Evolutionary conservation across 2,329 filamentous ascomycete genomes (phyloP).

Genomic region (Cladosporium sp.): DNA sequence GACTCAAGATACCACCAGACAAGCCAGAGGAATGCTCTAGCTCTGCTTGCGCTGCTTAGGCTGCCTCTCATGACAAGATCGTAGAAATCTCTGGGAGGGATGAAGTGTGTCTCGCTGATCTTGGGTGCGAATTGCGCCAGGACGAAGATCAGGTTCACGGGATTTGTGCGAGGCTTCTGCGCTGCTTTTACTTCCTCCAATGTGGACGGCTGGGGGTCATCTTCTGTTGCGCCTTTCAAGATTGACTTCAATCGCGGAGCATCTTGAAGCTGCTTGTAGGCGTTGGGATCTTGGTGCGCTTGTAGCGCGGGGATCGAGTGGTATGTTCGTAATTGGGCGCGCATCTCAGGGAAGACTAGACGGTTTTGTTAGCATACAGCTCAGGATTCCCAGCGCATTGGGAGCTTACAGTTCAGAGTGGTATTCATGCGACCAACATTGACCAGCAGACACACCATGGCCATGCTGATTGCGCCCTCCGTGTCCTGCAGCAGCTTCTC

Average conservation of each 20-base stretch:
- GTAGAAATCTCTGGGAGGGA: slow-evolving; percentile 80
- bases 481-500: slow-evolving; percentile 92
- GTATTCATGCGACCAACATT: slow-evolving; percentile 99
- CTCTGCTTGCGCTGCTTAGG: slow-evolving; percentile 73
- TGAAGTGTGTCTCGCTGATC: slow-evolving; percentile 89
- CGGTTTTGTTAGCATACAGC: slow-evolving; percentile 15
- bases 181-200: slow-evolving; percentile 72
- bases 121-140: slow-evolving; percentile 85
- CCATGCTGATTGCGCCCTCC: slow-evolving; percentile 92
- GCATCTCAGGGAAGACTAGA: slow-evolving; percentile 97
- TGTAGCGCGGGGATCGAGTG: slow-evolving; percentile 96
- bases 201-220: slow-evolving; percentile 74
- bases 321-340: slow-evolving; percentile 92
- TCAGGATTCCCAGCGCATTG: not conserved
- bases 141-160: slow-evolving; percentile 94
- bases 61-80: slow-evolving; percentile 90
- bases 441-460: slow-evolving; percentile 96
- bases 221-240: slow-evolving; percentile 91
- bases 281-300: slow-evolving; percentile 87
- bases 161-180: slow-evolving; percentile 76
- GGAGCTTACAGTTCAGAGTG: slow-evolving; percentile 77
- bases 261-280: slow-evolving; percentile 97
- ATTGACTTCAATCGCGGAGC: slow-evolving; percentile 95
- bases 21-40: slow-evolving; percentile 87
- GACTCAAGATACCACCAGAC: slow-evolving; percentile 99